A percentile compares a stretch with the other conserved stretches of the same genome.
phyloP scores from a whole-genome alignment of 805 yeast species.

The Schwanniomyces pseudopolymorphus region DNA sequence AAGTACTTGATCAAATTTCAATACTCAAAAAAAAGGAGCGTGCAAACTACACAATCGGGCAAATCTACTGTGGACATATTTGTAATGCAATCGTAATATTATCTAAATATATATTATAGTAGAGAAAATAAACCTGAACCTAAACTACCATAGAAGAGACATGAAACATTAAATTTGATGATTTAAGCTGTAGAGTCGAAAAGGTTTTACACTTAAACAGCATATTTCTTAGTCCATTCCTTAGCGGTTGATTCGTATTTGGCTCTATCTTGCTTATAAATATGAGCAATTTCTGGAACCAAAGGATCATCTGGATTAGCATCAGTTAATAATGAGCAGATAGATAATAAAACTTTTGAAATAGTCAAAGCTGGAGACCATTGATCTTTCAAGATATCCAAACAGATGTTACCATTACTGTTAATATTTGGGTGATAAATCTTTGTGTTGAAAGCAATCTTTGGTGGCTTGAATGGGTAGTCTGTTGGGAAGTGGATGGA shows the following conservation, averaged over 20 bases:
- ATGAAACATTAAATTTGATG: slow-evolving; percentile 2
- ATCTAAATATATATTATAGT: slow-evolving; percentile 10
- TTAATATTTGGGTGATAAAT: slow-evolving; percentile 98
- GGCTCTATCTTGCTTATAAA: slow-evolving; percentile 89
- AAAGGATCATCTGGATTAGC: slow-evolving; percentile 99
- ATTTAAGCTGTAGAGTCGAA: neutral
- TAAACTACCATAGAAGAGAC: slow-evolving; percentile 4
- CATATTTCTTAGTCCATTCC: slow-evolving; percentile 98
- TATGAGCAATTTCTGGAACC: slow-evolving; percentile 97
- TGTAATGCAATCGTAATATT: slow-evolving; percentile 12
- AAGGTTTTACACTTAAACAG: slow-evolving; percentile 52
- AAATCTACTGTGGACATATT: neutral
- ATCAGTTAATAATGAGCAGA: slow-evolving; percentile 93
- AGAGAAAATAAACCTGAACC: slow-evolving; percentile 6
- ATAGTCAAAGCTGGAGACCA: slow-evolving; percentile 99
- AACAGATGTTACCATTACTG: slow-evolving; percentile 92
- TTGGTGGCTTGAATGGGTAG: slow-evolving; percentile 98
- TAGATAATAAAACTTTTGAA: slow-evolving; percentile 90
- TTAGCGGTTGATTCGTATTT: slow-evolving; percentile 96
- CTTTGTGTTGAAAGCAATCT: slow-evolving; percentile 82
- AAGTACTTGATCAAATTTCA: neutral
- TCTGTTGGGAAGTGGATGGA: slow-evolving; percentile 98
- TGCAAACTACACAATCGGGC: neutral
- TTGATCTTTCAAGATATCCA: slow-evolving; percentile 94
- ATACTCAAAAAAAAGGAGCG: slow-evolving; percentile 2